phyloP scores from a whole-genome alignment of 129 eudicot genomes.

The Cynara cardunculus region DNA sequence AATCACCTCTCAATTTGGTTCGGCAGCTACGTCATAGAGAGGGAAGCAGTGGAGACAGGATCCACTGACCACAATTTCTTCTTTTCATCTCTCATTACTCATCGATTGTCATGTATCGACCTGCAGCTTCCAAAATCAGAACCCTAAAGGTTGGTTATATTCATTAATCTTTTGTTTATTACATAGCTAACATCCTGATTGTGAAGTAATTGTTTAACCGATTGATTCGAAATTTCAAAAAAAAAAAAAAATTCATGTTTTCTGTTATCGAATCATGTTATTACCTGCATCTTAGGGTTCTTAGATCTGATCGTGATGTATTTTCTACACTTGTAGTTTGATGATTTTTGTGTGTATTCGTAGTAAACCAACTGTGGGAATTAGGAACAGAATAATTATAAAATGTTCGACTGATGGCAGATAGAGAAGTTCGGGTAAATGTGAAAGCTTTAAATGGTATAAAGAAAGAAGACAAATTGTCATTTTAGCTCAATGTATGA shows the following conservation, averaged over 20 bases:
- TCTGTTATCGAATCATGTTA: too few species aligned
- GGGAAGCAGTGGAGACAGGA: background rate
- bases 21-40: background rate
- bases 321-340: background rate
- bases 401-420: background rate
- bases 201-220: background rate
- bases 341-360: constrained; percentile 6
- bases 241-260: background rate
- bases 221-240: background rate
- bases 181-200: background rate
- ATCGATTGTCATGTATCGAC: constrained; percentile 61
- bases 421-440: background rate
- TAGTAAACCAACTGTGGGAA: background rate
- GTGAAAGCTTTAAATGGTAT: background rate
- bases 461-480: background rate
- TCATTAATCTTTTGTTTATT: background rate
- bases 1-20: constrained; percentile 11
- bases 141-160: constrained; percentile 60
- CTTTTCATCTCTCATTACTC: background rate
- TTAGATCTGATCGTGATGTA: constrained; percentile 23
- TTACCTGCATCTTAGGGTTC: constrained; percentile 1
- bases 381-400: background rate
- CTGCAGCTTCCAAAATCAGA: constrained; percentile 60
- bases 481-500: background rate
- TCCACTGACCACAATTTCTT: background rate